Percentiles rank a stretch among this genome's conserved stretches.
phyloP scores from a whole-genome alignment of 176 grass and related monocot genomes.

The barley (Hordeum vulgare) region DNA sequence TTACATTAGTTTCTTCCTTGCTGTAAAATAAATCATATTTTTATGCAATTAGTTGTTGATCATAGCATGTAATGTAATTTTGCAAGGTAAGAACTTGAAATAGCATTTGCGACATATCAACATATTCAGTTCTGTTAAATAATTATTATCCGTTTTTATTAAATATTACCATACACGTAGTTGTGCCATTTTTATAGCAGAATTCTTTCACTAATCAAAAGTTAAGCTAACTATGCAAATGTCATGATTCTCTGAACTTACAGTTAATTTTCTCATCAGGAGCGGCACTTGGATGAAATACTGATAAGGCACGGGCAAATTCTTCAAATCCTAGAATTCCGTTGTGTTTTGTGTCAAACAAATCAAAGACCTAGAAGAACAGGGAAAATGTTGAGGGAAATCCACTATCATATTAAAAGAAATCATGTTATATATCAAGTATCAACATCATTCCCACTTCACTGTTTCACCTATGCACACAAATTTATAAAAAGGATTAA shows the following conservation, averaged over 20 bases:
- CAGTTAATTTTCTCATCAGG: constrained; percentile 80
- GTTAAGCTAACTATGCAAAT: background rate
- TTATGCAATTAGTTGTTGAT: background rate
- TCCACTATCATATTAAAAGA: background rate
- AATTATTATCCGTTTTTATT: background rate
- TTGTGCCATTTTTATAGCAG: background rate
- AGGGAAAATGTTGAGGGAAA: background rate
- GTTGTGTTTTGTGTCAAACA: constrained; percentile 96
- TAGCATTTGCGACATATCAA: background rate
- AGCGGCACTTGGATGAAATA: constrained; percentile 96
- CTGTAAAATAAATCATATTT: background rate
- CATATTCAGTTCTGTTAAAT: background rate
- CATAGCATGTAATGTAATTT: background rate
- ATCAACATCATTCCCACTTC: background rate
- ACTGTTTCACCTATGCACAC: background rate
- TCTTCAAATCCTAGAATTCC: constrained; percentile 95
- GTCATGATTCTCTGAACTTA: constrained; percentile 33
- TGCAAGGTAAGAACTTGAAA: background rate
- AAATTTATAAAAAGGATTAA: background rate
- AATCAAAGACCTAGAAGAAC: constrained; percentile 85
- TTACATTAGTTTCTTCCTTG: background rate
- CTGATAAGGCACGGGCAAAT: constrained; percentile 86
- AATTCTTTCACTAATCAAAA: background rate
- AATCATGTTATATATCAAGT: background rate
- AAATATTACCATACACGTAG: background rate